Evolutionary conservation across 441 rosid species (phyloP).

Genomic region (Geranium incanum): DNA sequence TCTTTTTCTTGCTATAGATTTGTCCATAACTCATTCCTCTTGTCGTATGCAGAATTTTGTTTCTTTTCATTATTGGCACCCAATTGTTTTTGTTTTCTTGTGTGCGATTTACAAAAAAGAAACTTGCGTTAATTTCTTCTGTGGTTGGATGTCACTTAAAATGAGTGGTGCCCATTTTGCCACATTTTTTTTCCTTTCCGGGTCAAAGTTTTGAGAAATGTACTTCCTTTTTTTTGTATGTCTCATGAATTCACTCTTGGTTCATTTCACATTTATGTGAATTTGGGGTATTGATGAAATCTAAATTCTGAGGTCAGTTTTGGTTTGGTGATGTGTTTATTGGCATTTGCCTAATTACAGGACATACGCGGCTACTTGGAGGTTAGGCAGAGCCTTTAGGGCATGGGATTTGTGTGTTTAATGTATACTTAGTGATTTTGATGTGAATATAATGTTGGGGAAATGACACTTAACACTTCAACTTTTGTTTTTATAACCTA

Average conservation of each 20-base stretch:
- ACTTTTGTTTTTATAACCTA: too few species aligned
- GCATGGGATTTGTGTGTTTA: too few species aligned
- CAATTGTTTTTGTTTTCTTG: constrained; percentile 1
- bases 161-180: background rate
- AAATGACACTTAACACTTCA: too few species aligned
- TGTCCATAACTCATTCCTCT: background rate
- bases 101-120: background rate
- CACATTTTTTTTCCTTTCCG: background rate
- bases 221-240: background rate
- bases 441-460: too few species aligned
- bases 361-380: background rate
- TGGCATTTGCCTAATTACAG: background rate
- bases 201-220: background rate
- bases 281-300: background rate
- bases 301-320: background rate
- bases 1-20: background rate
- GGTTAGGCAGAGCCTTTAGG: too few species aligned
- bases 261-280: background rate
- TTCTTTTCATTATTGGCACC: background rate
- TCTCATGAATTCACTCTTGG: background rate
- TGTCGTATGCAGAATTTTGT: background rate
- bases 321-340: background rate
- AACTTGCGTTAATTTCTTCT: background rate
- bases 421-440: too few species aligned
- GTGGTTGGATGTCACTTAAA: background rate